A percentile compares a stretch with the other conserved stretches of the same genome.
Conservation (phyloP, 176 grass and related monocot genomes). For the Secale cereale region DNA sequence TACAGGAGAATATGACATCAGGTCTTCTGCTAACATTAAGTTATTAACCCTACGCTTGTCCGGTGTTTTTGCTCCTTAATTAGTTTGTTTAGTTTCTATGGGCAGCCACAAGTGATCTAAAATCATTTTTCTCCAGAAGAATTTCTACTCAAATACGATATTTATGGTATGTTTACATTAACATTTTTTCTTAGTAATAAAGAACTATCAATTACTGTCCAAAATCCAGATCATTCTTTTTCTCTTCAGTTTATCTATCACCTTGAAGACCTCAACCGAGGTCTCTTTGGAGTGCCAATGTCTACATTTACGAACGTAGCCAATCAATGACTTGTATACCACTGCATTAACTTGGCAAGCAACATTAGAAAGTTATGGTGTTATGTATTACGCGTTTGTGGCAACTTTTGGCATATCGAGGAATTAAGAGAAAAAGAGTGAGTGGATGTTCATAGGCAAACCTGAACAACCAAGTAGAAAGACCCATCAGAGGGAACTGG, state of each 20-base stretch:
- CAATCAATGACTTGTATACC: not conserved
- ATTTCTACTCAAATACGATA: not conserved
- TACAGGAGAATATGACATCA: constrained; percentile 21
- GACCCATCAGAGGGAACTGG: constrained; percentile 52
- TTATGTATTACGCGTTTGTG: not conserved
- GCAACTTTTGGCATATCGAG: not conserved
- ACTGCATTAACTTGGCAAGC: constrained; percentile 19
- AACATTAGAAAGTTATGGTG: not conserved
- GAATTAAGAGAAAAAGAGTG: not conserved
- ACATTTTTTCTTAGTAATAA: not conserved
- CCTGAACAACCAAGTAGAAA: constrained; percentile 82
- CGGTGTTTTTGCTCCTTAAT: not conserved
- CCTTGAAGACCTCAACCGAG: not conserved
- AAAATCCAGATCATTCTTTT: not conserved
- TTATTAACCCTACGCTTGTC: not conserved
- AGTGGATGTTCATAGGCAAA: constrained; percentile 29
- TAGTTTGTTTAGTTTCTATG: not conserved
- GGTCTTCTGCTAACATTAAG: not conserved
- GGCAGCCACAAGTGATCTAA: not conserved
- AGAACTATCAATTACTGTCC: not conserved
- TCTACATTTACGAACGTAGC: not conserved
- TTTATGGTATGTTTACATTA: not conserved
- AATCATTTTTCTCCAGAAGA: not conserved
- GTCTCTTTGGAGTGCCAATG: not conserved
- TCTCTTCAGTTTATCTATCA: not conserved